Evolutionary conservation across 768 basidiomycete genomes (phyloP).

Genomic region (Pleurotus giganteus): DNA sequence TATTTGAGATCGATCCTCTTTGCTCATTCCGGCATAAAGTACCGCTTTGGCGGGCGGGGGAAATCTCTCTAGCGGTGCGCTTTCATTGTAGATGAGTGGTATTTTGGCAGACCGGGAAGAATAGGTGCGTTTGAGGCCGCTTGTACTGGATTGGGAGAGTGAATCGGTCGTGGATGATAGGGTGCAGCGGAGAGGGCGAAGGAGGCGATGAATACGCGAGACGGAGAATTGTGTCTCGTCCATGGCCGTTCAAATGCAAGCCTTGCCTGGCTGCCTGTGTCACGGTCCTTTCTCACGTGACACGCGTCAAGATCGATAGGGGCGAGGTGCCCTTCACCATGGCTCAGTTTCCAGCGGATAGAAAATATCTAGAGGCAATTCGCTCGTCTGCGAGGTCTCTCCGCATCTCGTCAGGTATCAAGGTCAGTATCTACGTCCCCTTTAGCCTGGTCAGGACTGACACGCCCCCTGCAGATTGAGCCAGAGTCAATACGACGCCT

Average conservation of each 20-base stretch:
- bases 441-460: neutral
- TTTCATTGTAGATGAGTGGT: neutral
- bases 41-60: slow-evolving; percentile 32
- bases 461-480: slow-evolving; percentile 44
- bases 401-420: slow-evolving; percentile 45
- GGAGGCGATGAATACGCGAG: slow-evolving; percentile 40
- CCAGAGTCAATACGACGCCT: slow-evolving; percentile 57
- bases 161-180: slow-evolving; percentile 16
- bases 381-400: slow-evolving; percentile 50
- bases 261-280: neutral
- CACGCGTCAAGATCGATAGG: neutral
- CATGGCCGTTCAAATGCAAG: neutral
- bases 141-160: slow-evolving; percentile 2
- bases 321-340: neutral
- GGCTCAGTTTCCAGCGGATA: slow-evolving; percentile 40
- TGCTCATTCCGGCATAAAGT: slow-evolving; percentile 31
- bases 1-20: slow-evolving; percentile 26
- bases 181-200: slow-evolving; percentile 45
- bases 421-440: slow-evolving; percentile 36
- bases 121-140: slow-evolving; percentile 10
- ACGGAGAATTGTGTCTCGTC: slow-evolving; percentile 30
- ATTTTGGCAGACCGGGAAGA: neutral
- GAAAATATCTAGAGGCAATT: slow-evolving; percentile 49
- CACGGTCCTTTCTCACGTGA: neutral
- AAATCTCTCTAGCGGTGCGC: slow-evolving; percentile 36